Evolutionary conservation across 495 filamentous ascomycete species (phyloP).

Genomic region (Xylaria castorea): DNA sequence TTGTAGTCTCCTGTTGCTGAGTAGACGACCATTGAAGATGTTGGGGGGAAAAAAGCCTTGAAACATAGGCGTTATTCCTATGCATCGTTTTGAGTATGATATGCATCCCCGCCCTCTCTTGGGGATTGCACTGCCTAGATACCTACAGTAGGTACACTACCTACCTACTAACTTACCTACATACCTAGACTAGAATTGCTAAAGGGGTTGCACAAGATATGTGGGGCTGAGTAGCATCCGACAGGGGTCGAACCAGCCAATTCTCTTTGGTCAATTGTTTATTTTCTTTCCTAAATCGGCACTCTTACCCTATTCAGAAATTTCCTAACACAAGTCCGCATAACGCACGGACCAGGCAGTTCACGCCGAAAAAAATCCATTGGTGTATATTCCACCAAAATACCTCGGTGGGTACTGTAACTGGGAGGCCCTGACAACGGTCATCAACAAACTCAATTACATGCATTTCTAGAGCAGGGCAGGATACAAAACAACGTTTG

Average conservation of each 20-base stretch:
- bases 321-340: not conserved
- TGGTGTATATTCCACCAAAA: not conserved
- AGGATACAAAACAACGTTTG: conserved; percentile 7
- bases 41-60: not conserved
- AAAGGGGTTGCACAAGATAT: conserved; percentile 16
- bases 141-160: too few species aligned
- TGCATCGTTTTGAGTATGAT: not conserved
- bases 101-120: not conserved
- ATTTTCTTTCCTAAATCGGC: conserved; percentile 21
- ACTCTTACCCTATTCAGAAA: conserved; percentile 15
- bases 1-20: not conserved
- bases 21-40: not conserved
- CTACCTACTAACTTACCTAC: not conserved
- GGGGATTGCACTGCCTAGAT: not conserved
- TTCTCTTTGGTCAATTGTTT: conserved; percentile 17
- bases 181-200: not conserved
- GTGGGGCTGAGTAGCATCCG: not conserved
- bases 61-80: not conserved
- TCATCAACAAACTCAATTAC: conserved; percentile 13
- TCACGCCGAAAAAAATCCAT: not conserved
- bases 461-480: not conserved
- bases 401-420: conserved; percentile 2
- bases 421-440: conserved; percentile 21
- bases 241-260: not conserved
- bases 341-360: not conserved